These are phyloP conservation scores for Paecilomyces niveus DNA, from an alignment of 2,329 filamentous ascomycete species.

Conservation along the genomic window DNA sequence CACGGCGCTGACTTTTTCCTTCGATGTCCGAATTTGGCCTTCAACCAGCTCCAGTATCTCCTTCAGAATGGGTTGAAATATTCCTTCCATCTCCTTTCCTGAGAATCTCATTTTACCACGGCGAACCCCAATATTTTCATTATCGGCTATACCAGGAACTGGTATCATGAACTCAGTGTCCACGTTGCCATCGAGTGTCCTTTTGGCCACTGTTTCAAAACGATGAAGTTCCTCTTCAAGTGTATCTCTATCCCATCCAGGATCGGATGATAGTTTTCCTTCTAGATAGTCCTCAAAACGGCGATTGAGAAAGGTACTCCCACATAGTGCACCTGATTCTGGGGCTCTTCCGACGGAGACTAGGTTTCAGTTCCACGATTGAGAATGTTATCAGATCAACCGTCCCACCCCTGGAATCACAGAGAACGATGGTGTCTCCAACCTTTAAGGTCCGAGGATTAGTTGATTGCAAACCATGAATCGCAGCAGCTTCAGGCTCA, in stretches of 20 bases:
- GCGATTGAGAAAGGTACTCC: conserved; percentile 21
- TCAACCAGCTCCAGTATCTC: conserved; percentile 14
- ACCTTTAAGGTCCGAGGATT: conserved; percentile 6
- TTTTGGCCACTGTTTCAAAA: conserved; percentile 19
- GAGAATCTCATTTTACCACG: conserved; percentile 14
- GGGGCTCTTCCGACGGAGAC: conserved; percentile 15
- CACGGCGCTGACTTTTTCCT: conserved; percentile 49
- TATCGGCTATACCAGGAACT: conserved; percentile 16
- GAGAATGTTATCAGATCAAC: conserved; percentile 25
- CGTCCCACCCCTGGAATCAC: conserved; percentile 21
- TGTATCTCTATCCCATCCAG: conserved; percentile 17
- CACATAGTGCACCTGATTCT: conserved; percentile 17
- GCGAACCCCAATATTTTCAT: conserved; percentile 9
- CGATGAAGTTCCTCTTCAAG: conserved; percentile 16
- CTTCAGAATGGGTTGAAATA: conserved; percentile 16
- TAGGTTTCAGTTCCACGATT: conserved; percentile 16
- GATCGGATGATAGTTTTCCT: conserved; percentile 6
- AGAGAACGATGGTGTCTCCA: conserved; percentile 18
- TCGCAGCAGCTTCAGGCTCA: conserved; percentile 17
- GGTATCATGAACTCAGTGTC: conserved; percentile 12
- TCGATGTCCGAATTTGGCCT: conserved; percentile 45
- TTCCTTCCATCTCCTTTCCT: conserved; percentile 8
- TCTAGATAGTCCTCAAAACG: conserved; percentile 17
- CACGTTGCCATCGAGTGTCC: conserved; percentile 13
- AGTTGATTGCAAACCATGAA: conserved; percentile 9